These are phyloP conservation scores for Auricularia sp. DNA, from an alignment of 768 basidiomycete genomes.

Conservation along the genomic window DNA sequence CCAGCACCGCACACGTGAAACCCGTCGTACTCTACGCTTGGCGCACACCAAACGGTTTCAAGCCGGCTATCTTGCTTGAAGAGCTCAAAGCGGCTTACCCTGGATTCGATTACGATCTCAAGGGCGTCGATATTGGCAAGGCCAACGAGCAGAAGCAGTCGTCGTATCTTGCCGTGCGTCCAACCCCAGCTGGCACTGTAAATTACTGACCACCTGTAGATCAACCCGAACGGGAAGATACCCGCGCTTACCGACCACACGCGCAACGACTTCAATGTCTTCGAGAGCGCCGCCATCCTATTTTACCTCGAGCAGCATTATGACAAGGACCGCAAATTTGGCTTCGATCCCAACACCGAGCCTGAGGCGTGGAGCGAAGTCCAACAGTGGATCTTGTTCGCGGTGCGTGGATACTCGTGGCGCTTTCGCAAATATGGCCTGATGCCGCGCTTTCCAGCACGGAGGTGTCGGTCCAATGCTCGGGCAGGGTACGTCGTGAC, in stretches of 20 bases:
- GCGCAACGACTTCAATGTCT: slow-evolving; percentile 53
- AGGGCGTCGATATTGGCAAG: no score
- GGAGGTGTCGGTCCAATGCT: slow-evolving; percentile 23
- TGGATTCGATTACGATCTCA: slow-evolving; percentile 41
- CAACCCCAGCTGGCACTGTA: slow-evolving; percentile 53
- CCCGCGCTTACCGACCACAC: slow-evolving; percentile 54
- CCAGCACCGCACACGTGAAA: background rate
- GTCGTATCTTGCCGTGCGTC: slow-evolving; percentile 50
- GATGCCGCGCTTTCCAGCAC: slow-evolving; percentile 2
- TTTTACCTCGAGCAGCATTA: slow-evolving; percentile 76
- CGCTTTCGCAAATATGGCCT: background rate
- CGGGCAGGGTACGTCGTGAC: slow-evolving; percentile 7
- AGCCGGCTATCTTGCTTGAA: slow-evolving; percentile 45
- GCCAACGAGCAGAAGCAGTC: slow-evolving; percentile 65
- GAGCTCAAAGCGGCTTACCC: slow-evolving; percentile 48
- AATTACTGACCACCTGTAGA: slow-evolving; percentile 9
- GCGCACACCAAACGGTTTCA: slow-evolving; percentile 51
- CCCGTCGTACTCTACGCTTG: slow-evolving; percentile 32
- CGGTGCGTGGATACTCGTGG: slow-evolving; percentile 15
- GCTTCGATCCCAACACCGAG: slow-evolving; percentile 42
- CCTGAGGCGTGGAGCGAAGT: slow-evolving; percentile 58
- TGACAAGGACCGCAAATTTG: slow-evolving; percentile 65
- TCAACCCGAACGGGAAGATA: slow-evolving; percentile 40
- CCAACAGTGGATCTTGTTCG: slow-evolving; percentile 83
- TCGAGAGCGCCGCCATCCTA: slow-evolving; percentile 74